Evolutionary conservation across 768 basidiomycete genomes (phyloP), one percentile per base, ranked within the genome.

Genomic region (Podaxis sp.): DNA sequence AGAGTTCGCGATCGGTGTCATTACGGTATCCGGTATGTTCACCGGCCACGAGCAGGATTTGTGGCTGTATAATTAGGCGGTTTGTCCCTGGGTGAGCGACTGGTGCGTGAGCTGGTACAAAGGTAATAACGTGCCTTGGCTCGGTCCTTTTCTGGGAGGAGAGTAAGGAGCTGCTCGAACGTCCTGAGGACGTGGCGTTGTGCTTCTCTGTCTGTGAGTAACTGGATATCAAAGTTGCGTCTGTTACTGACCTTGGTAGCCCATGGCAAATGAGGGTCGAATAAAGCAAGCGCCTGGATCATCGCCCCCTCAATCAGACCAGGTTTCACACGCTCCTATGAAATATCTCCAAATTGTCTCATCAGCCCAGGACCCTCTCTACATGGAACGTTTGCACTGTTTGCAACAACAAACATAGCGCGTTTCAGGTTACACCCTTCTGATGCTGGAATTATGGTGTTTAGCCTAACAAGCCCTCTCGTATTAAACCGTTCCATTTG

Each of bases 1-100:
- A 71, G 48, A 93, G 75, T 75, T 94, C 92, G 36, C 93, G 83
- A 71, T 96, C 93, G 11, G 94, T 95, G 71, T 95, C 93, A 71
- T 93, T 85, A 65, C 92, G 79, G 70, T 79, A 92, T 0, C 81
- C 77, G 2, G 83, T 85, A 4, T 75, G 77, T 67, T 82, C 84
- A n/a, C 90, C 90, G 8, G 86, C 83, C 1, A 93, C 75, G 3
- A 93, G 70, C 15, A 92, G 70, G 7, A 90, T 77, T 72, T 93
- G 92, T 7, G 88, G 84, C 89, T 92, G 61, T 36, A 49, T 38
- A 52, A 22, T 6, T 60, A 8, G 33, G 19, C 9, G 7, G 15
- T 46, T 46, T 22, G 17, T 5, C 28, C 28, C 0, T 44, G 57
- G 19, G 6, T 4, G 15, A 40, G 30, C 1, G 9, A 19, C 7